Evolutionary conservation across 331 rosid genomes (phyloP).

Genomic region (Telfairia occidentalis): DNA sequence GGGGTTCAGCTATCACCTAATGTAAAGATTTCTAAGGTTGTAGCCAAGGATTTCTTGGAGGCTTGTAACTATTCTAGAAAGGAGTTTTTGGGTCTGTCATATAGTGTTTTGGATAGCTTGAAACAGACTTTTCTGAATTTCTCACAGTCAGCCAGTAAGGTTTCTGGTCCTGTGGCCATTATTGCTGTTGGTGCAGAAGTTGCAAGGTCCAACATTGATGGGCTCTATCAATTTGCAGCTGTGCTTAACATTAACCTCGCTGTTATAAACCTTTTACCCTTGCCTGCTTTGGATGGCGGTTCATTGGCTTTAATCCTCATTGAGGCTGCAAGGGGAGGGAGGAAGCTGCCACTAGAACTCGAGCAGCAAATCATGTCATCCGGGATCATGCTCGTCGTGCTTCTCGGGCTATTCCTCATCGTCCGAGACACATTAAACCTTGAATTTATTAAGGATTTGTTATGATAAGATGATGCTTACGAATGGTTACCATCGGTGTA

Average conservation of each 20-base stretch:
- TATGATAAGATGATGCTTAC: neutral
- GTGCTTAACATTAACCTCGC: constrained; percentile 85
- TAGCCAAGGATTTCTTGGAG: constrained; percentile 42
- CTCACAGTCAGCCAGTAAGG: constrained; percentile 88
- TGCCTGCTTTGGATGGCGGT: constrained; percentile 95
- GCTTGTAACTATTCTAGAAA: constrained; percentile 46
- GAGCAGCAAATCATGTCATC: constrained; percentile 92
- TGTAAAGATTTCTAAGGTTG: constrained; percentile 43
- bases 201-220: constrained; percentile 79
- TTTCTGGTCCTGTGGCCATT: constrained; percentile 94
- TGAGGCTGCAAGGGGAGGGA: constrained; percentile 92
- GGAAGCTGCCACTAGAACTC: constrained; percentile 75
- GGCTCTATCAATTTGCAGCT: constrained; percentile 91
- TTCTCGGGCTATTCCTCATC: constrained; percentile 76
- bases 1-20: constrained; percentile 94
- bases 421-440: constrained; percentile 83
- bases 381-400: constrained; percentile 64
- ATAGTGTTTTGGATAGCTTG: constrained; percentile 64
- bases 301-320: constrained; percentile 72
- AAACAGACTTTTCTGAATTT: constrained; percentile 79
- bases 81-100: constrained; percentile 73
- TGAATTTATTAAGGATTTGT: constrained; percentile 61
- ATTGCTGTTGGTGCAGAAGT: constrained; percentile 98
- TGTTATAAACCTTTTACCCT: constrained; percentile 80
- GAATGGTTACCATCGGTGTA: neutral